Conservation (phyloP, 257 asterid genomes). For the Cordia subcordata region DNA sequence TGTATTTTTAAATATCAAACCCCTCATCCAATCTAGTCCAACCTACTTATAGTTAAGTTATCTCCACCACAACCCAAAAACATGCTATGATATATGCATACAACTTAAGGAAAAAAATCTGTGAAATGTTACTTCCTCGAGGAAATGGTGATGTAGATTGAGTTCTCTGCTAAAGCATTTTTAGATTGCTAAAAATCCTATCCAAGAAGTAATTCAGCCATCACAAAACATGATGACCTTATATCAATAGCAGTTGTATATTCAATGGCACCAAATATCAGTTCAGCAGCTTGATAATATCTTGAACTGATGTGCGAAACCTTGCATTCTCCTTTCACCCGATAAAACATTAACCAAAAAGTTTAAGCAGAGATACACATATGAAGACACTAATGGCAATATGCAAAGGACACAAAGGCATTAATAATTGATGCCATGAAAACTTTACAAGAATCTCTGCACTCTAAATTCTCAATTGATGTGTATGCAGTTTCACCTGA, state of each 20-base stretch:
- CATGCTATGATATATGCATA: too few relatives aligned
- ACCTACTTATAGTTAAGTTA: too few relatives aligned
- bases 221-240: constrained; percentile 97
- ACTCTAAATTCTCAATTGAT: constrained; percentile 88
- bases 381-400: constrained; percentile 3
- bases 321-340: constrained; percentile 98
- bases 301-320: constrained; percentile 94
- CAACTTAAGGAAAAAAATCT: too few relatives aligned
- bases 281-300: constrained; percentile 99
- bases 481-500: constrained; percentile 98
- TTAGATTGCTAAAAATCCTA: constrained; percentile 42
- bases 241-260: constrained; percentile 94
- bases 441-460: constrained; percentile 90
- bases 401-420: background rate
- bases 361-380: constrained; percentile 5
- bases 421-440: constrained; percentile 2
- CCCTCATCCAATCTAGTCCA: too few relatives aligned
- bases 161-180: background rate
- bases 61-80: too few relatives aligned
- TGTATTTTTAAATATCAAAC: too few relatives aligned
- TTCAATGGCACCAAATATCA: constrained; percentile 97
- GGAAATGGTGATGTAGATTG: background rate
- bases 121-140: background rate
- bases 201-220: constrained; percentile 97
- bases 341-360: constrained; percentile 27